Percentiles rank a stretch among this genome's conserved stretches.
Evolutionary conservation across 2,329 filamentous ascomycete species (phyloP).

Genomic region (Trichoderma breve): DNA sequence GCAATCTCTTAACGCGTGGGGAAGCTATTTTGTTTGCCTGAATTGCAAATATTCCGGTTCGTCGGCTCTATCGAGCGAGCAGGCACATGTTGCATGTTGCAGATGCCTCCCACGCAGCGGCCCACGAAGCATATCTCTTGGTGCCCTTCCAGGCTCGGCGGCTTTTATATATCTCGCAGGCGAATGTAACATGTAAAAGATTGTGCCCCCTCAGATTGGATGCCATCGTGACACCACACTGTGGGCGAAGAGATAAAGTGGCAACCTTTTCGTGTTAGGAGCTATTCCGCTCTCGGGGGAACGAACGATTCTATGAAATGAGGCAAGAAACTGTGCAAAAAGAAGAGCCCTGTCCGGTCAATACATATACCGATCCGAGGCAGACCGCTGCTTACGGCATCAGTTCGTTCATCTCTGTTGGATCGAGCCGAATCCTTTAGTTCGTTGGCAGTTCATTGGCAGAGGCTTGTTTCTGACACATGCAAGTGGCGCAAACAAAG

Average conservation of each 20-base stretch:
- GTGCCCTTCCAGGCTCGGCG: not conserved
- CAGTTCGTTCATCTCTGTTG: not conserved
- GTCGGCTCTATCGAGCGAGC: not conserved
- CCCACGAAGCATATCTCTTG: not conserved
- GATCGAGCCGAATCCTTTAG: not conserved
- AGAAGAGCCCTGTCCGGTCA: not conserved
- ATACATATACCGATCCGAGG: not conserved
- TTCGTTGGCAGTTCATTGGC: not conserved
- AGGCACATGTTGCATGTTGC: not conserved
- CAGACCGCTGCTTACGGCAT: not conserved
- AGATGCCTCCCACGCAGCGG: conserved; percentile 13
- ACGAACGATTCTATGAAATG: not conserved
- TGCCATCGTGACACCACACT: not conserved
- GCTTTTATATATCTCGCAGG: not conserved
- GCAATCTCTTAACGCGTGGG: conserved; percentile 16
- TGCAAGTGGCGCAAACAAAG: not conserved
- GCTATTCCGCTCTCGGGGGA: not conserved
- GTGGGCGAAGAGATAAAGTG: not conserved
- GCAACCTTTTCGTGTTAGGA: not conserved
- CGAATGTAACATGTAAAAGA: conserved; percentile 4
- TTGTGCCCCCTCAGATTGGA: not conserved
- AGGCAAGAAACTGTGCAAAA: not conserved
- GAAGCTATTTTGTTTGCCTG: not conserved
- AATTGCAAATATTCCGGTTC: conserved; percentile 14
- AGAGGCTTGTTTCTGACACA: not conserved